Evolutionary conservation across 2,329 filamentous ascomycete genomes (phyloP), one percentile per base, ranked within the genome.

Genomic region (Aspergillus ruber): DNA sequence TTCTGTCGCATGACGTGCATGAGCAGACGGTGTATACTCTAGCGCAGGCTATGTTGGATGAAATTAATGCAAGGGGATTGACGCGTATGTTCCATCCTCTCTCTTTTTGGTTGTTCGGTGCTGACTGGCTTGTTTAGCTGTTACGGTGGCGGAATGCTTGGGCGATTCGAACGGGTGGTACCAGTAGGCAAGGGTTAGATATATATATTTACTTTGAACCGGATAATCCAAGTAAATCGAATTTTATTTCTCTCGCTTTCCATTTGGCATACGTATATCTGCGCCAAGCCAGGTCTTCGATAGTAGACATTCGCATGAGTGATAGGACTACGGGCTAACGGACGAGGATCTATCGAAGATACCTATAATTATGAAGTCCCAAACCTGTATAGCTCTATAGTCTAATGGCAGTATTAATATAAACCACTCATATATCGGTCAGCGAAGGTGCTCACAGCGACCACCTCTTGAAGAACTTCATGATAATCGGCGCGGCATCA

Each of bases 81-180:
- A 47, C 44, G 15, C 50, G 64, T 67, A 56, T 29, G 64, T 56
- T 18, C 46, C 6, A 23, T 23, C 8, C 36, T 8, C 20, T 2
- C 27, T 15, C 9, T 33, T 23, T 10, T 29, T 21, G 35, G 13
- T 6, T 18, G 40, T 23, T 12, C 13, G 35, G 47, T 48, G 38
- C 23, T 44, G n/a, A 45, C 38, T 46, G 43, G 2, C 0, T 15
- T 29, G 13, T 48, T 54, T 54, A 59, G 72, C 74, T 39, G 77
- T 79, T 23, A 79, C 79, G 1, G 74, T 82, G 4, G 80, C 78
- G 0, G 76, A 81, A 50, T 83, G 80, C 48, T 67, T 83, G 13
- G 74, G 73, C 0, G 78, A 83, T 48, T 62, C 77, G 6, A 50
- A 50, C n/a, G 66, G 61, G 52, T 82, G 78, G 79, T 82, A 82